These are phyloP conservation scores for Botrytis pseudocinerea DNA, from an alignment of 2,329 filamentous ascomycete genomes.

Conservation along the genomic window DNA sequence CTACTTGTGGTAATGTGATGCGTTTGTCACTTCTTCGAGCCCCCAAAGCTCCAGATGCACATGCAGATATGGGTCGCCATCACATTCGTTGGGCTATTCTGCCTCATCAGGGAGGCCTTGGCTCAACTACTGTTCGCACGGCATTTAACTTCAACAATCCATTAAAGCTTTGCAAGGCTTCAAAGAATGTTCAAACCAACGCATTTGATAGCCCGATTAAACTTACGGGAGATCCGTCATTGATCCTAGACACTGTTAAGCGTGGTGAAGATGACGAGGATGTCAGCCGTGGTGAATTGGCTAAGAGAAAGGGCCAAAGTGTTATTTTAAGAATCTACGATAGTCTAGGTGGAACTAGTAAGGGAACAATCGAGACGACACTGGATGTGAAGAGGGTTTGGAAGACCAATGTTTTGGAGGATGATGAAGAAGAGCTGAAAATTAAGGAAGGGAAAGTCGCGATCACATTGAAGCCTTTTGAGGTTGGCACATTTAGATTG, in stretches of 20 bases:
- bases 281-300: conserved; percentile 62
- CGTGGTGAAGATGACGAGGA: conserved; percentile 87
- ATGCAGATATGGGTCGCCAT: conserved; percentile 92
- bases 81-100: conserved; percentile 87
- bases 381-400: conserved; percentile 73
- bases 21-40: conserved; percentile 81
- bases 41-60: conserved; percentile 87
- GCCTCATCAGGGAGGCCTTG: conserved; percentile 74
- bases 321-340: conserved; percentile 87
- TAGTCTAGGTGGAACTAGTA: conserved; percentile 76
- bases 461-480: conserved; percentile 74
- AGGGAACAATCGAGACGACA: conserved; percentile 65
- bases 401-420: conserved; percentile 87
- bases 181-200: conserved; percentile 47
- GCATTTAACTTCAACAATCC: conserved; percentile 92
- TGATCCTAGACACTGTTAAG: conserved; percentile 89
- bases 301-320: conserved; percentile 69
- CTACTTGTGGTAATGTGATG: conserved; percentile 86
- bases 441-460: conserved; percentile 52
- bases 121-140: conserved; percentile 73
- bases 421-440: conserved; percentile 69
- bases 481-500: conserved; percentile 79
- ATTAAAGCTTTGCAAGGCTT: conserved; percentile 53
- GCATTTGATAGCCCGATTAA: conserved; percentile 58
- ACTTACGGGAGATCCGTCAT: conserved; percentile 63